A percentile compares a stretch with the other conserved stretches of the same genome.
These are phyloP conservation scores for Yamadazyma nakazawae DNA, from an alignment of 805 yeast genomes.

Conservation along the genomic window DNA sequence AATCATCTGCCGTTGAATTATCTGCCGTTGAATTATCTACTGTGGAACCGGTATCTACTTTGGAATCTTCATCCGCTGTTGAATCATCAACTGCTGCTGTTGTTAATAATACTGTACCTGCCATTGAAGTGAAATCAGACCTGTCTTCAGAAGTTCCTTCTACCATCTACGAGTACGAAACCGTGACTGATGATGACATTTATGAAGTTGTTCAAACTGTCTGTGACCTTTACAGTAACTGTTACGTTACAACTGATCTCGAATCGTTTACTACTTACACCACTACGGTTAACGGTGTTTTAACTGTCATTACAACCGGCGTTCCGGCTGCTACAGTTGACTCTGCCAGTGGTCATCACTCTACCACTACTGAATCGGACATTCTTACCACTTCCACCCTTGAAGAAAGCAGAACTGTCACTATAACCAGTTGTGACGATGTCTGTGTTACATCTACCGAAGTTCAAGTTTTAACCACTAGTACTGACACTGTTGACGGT, in stretches of 20 bases:
- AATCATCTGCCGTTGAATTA: not conserved
- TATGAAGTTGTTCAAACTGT: conserved; percentile 29
- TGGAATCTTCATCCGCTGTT: conserved; percentile 2
- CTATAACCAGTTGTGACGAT: conserved; percentile 16
- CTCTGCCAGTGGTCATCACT: conserved; percentile 9
- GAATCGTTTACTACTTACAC: conserved; percentile 32
- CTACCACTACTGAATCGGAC: conserved; percentile 16
- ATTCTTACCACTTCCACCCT: conserved; percentile 8
- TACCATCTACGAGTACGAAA: conserved; percentile 13
- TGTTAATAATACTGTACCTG: not conserved
- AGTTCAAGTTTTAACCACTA: conserved; percentile 20
- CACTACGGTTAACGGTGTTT: conserved; percentile 35
- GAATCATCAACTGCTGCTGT: not conserved
- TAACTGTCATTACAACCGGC: conserved; percentile 36
- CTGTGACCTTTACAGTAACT: conserved; percentile 27
- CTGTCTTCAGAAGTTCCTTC: conserved; percentile 6
- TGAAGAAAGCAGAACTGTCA: conserved; percentile 13
- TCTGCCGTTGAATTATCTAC: not conserved
- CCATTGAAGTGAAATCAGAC: not conserved
- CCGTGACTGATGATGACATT: conserved; percentile 22
- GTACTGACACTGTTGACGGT: conserved; percentile 33
- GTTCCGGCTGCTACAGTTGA: conserved; percentile 20
- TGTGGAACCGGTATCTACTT: too few relatives aligned
- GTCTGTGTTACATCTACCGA: conserved; percentile 13
- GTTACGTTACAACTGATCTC: conserved; percentile 33